Base-by-base conservation (phyloP, 371 early-diverging fungal species). In the Mycotypha africana region DNA sequence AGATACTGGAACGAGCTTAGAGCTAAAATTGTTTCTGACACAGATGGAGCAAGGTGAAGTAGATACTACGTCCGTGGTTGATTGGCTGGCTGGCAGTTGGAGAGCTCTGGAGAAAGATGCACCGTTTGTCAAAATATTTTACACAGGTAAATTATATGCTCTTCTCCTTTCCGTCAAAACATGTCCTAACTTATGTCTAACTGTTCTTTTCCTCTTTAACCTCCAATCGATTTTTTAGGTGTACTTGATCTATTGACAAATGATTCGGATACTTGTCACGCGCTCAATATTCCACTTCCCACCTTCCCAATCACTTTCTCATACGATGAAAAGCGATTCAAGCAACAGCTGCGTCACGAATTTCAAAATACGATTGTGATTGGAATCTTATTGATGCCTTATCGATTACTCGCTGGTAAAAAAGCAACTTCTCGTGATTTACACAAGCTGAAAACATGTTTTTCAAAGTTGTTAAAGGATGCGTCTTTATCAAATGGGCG, bases 311-410 rank as follows among this genome's bases (percentile, higher is more conserved):
- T 81, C 45, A 79, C 84, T 0, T 65, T 88, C 22, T 60, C 62
- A 34, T 69, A 86, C 66, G 89, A 88, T 47, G 58, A 69, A 22
- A 61, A 70, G 34, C 71, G 89, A 6, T 51, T 88, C 2, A 57
- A 51, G 5, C 51, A 78, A 15, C 67, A 78, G 24, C 79, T 78
- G 60, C 76, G 84, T 42, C 82, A 84, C 49, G 86, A 86, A 48
- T 84, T 82, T 63, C 87, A 86, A 52, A 85, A 85, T 47, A 62
- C 86, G 8, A 81, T 80, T 14, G 81, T 86, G 32, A 65, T 81
- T 31, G 71, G 75, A 22, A 52, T 72, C 7, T 64, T 88, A 1
- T 47, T 86, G 47, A 73, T 88, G 36, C 68, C 86, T 11, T 88
- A 83, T 58, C 69, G 76, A 1, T 75, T 84, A 6, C 43, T 74